Base-by-base conservation (phyloP, 441 rosid genomes). In the Erodium trifolium region DNA sequence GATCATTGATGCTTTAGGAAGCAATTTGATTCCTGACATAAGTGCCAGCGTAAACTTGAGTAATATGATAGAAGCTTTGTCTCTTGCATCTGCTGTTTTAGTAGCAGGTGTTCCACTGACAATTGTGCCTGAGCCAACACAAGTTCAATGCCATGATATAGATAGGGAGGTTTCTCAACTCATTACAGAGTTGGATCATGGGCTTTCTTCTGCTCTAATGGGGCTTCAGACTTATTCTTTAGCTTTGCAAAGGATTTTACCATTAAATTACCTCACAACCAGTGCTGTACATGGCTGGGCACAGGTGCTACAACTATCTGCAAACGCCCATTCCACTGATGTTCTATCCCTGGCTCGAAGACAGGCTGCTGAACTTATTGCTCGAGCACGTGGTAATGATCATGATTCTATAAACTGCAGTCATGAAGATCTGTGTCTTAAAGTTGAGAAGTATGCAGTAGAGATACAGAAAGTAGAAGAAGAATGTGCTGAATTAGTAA, bases 71-170 rank as follows among this genome's bases (percentile, higher is more conserved):
- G 89, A 84, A 78, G 78, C 89, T 68, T 65, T 92, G 72, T 90
- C 96, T 74, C 93, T 94, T 80, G 86, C 84, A 71, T 88, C 97
- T 35, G 99, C 99, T 73, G 98, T 92, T 78, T 76, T 85, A 65
- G 89, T 79, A 70, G 92, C 97, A 57, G 96, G 97, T 66, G 88
- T 94, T 76, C 99, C 96, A 69, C 83, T 92, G 79, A 86, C 98
- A 74, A 81, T 94, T 49, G 98, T 94, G 81, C 98, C 99, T 68
- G 99, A 94, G 84, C 99, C 99, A 67, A 94, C 98, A 45, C 98
- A 83, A 84, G 93, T 80, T 72, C 98, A 90, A 65, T 94, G 98
- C 83, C 82, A 81, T 70, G 92, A 92, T 67, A 85, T 92, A 82
- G 99, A 94, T 78, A 79, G 85, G 81, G 99, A 94, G 77, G 89